A percentile compares a stretch with the other conserved stretches of the same genome.
phyloP scores from a whole-genome alignment of 192 early-diverging fungal genomes.

The Linnemannia schmuckeri region DNA sequence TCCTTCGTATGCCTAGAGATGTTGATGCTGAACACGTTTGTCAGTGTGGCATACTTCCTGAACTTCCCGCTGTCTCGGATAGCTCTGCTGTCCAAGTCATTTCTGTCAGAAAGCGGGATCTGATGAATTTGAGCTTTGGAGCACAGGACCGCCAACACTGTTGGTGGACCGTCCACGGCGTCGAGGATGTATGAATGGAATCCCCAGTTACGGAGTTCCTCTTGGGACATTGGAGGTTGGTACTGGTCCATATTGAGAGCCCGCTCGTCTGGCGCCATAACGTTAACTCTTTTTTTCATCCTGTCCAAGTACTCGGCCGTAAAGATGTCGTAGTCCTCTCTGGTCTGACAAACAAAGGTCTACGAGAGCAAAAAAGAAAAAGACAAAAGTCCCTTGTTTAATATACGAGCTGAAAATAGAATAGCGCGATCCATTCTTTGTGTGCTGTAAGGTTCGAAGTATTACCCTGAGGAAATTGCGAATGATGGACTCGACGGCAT shows the following conservation, averaged over 20 bases:
- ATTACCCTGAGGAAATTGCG: slow-evolving; percentile 66
- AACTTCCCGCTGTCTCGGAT: slow-evolving; percentile 38
- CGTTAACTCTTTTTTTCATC: slow-evolving; percentile 70
- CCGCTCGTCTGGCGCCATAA: slow-evolving; percentile 60
- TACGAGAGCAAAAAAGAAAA: slow-evolving; percentile 43
- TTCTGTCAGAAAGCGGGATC: slow-evolving; percentile 54
- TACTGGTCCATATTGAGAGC: slow-evolving; percentile 36
- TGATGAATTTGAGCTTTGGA: slow-evolving; percentile 68
- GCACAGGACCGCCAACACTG: slow-evolving; percentile 77
- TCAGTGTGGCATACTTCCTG: slow-evolving; percentile 33
- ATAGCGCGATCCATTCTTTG: background rate
- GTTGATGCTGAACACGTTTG: slow-evolving; percentile 11
- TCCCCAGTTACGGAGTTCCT: slow-evolving; percentile 67
- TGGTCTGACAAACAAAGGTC: slow-evolving; percentile 83
- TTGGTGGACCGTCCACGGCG: slow-evolving; percentile 77
- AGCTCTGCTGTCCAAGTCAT: slow-evolving; percentile 17
- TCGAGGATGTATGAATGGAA: slow-evolving; percentile 85
- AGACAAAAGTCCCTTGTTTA: background rate
- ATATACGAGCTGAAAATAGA: no score
- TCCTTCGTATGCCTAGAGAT: slow-evolving; percentile 37
- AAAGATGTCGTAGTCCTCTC: slow-evolving; percentile 83
- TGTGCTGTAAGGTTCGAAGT: slow-evolving; percentile 7
- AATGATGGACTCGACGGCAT: slow-evolving; percentile 72
- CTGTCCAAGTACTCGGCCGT: slow-evolving; percentile 75
- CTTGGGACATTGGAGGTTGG: slow-evolving; percentile 15